Conservation (phyloP, 176 grass and related monocot species). For the Alopecurus myosuroides region DNA sequence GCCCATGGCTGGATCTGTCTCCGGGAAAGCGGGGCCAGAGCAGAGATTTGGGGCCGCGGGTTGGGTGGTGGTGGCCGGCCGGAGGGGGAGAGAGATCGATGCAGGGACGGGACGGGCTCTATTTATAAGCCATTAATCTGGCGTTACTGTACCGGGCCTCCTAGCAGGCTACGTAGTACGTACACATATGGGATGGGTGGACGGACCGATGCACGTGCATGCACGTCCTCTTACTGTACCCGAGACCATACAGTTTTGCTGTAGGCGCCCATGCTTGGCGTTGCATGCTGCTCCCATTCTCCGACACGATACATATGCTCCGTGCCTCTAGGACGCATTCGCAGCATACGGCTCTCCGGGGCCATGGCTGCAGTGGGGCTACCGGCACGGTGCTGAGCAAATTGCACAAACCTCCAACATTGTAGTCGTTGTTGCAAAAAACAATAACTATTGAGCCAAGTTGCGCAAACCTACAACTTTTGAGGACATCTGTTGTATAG, state of each 20-base stretch:
- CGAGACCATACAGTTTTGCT: not conserved
- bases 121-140: not conserved
- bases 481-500: too few relatives aligned
- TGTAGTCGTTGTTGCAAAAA: too few relatives aligned
- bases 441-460: too few relatives aligned
- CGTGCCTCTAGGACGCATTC: too few relatives aligned
- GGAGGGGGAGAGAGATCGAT: not conserved
- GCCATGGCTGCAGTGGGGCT: too few relatives aligned
- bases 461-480: too few relatives aligned
- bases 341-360: too few relatives aligned
- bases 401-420: too few relatives aligned
- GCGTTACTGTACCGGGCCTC: not conserved
- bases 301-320: too few relatives aligned
- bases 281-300: too few relatives aligned
- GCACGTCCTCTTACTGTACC: not conserved
- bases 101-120: not conserved
- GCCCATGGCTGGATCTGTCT: conserved; percentile 6
- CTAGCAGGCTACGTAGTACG: not conserved
- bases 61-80: not conserved
- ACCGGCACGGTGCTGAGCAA: too few relatives aligned
- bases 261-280: not conserved
- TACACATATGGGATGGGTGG: not conserved
- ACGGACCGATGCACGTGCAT: not conserved
- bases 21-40: not conserved
- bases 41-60: conserved; percentile 4